Evolutionary conservation across 768 basidiomycete species (phyloP).

Genomic region (Gloeostereum incarnatum): DNA sequence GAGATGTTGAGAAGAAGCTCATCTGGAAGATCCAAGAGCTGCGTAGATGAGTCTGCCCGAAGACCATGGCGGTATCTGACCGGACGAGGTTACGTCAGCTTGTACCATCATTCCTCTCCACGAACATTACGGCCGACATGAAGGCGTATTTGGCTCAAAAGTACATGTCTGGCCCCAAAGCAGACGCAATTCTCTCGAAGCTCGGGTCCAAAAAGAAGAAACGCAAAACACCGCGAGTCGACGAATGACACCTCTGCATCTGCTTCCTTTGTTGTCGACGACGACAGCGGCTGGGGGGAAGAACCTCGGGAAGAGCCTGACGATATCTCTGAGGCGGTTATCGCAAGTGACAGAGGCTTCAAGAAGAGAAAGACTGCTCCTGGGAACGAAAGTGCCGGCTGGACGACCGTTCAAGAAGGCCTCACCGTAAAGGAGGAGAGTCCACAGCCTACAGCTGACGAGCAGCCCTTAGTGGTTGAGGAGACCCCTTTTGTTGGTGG

Average conservation of each 20-base stretch:
- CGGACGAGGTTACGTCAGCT: too few species aligned
- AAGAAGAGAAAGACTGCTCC: constrained; percentile 52
- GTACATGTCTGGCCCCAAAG: constrained; percentile 96
- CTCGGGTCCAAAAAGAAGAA: constrained; percentile 60
- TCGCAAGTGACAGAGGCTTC: constrained; percentile 70
- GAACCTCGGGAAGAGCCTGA: constrained; percentile 40
- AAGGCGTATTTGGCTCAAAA: constrained; percentile 83
- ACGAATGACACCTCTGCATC: constrained; percentile 13
- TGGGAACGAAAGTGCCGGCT: constrained; percentile 41
- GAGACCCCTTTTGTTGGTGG: constrained; percentile 56
- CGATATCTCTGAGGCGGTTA: constrained; percentile 50
- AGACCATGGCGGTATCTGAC: too few species aligned
- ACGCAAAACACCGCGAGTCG: constrained; percentile 65
- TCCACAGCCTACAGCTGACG: constrained; percentile 51
- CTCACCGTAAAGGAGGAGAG: constrained; percentile 30
- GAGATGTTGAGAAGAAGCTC: too few species aligned
- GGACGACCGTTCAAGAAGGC: constrained; percentile 61
- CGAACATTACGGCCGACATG: constrained; percentile 43
- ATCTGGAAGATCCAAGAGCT: too few species aligned
- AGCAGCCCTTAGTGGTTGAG: constrained; percentile 56
- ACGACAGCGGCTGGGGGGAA: constrained; percentile 64
- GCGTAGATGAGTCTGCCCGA: too few species aligned
- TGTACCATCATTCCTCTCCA: too few species aligned
- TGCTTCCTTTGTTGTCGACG: constrained; percentile 41
- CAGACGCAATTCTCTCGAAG: constrained; percentile 84